These are phyloP conservation scores for Lichina pygmaea DNA, from an alignment of 495 filamentous ascomycete genomes.

Conservation along the genomic window DNA sequence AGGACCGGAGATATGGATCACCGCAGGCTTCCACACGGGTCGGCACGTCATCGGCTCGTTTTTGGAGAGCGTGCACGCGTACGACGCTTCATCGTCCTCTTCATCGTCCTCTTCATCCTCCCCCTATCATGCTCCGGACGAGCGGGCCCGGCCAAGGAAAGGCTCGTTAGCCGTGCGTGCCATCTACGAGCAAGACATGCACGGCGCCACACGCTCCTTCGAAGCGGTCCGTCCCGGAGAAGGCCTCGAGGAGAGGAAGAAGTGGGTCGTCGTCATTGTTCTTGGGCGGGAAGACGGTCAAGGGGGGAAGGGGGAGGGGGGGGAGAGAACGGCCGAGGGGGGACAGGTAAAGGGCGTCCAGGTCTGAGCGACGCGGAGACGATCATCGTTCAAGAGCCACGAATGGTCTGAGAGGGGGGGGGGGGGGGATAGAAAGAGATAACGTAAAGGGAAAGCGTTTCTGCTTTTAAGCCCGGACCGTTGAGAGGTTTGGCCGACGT, in stretches of 20 bases:
- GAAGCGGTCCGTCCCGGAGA: conserved; percentile 29
- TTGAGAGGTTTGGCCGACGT: too few relatives aligned
- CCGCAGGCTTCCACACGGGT: conserved; percentile 70
- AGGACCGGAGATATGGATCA: conserved; percentile 22
- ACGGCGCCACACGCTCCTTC: conserved; percentile 43
- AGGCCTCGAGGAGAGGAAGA: conserved; percentile 35
- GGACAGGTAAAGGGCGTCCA: too few relatives aligned
- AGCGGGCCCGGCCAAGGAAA: background rate
- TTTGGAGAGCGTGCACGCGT: background rate
- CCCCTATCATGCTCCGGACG: background rate
- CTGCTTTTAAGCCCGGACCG: too few relatives aligned
- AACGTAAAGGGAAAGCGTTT: too few relatives aligned
- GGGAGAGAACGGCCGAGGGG: too few relatives aligned
- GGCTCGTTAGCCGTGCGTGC: conserved; percentile 28
- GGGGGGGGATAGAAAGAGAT: too few relatives aligned
- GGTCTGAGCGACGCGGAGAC: too few relatives aligned
- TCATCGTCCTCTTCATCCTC: background rate
- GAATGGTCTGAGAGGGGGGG: too few relatives aligned
- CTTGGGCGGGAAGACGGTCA: background rate
- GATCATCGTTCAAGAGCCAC: too few relatives aligned
- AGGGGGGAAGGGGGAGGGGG: too few relatives aligned
- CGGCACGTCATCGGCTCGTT: conserved; percentile 41
- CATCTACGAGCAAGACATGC: conserved; percentile 50
- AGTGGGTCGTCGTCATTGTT: conserved; percentile 41
- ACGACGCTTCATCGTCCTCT: background rate